phyloP scores from a whole-genome alignment of 305 asterid genomes.

The Rubia peregrina region DNA sequence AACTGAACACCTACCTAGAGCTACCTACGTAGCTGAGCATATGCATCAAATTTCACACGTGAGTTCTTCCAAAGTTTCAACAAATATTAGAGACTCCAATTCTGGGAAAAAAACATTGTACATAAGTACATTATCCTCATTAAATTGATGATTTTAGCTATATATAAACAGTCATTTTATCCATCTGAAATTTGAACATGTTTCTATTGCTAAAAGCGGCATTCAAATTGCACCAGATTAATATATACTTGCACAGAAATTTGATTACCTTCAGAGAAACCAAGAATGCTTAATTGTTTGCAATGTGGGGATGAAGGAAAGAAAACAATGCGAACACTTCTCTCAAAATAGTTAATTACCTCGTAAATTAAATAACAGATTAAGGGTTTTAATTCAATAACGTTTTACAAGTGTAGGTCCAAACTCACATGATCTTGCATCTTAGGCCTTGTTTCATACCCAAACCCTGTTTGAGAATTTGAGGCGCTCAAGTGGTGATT shows the following conservation, averaged over 20 bases:
- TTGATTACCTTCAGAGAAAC: too few species aligned
- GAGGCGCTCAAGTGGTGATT: constrained; percentile 24
- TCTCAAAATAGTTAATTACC: not conserved
- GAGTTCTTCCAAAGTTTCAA: not conserved
- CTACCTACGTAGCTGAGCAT: not conserved
- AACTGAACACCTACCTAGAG: not conserved
- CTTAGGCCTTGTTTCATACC: constrained; percentile 27
- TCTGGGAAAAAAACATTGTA: not conserved
- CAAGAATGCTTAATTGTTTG: too few species aligned
- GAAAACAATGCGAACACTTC: not conserved
- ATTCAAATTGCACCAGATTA: too few species aligned
- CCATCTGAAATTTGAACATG: too few species aligned
- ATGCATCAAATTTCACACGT: constrained; percentile 13
- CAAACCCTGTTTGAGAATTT: constrained; percentile 29
- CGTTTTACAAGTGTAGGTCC: constrained; percentile 55
- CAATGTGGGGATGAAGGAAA: not conserved
- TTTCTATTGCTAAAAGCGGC: too few species aligned
- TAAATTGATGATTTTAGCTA: not conserved
- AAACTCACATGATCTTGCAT: constrained; percentile 69
- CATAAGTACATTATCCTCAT: constrained; percentile 1
- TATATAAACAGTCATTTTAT: too few species aligned
- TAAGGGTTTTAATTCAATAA: not conserved
- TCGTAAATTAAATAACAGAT: constrained; percentile 9
- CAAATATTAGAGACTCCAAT: not conserved
- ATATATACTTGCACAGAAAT: too few species aligned